Conservation (phyloP, 169 alveolate genomes). For the Plasmodium fragile region DNA sequence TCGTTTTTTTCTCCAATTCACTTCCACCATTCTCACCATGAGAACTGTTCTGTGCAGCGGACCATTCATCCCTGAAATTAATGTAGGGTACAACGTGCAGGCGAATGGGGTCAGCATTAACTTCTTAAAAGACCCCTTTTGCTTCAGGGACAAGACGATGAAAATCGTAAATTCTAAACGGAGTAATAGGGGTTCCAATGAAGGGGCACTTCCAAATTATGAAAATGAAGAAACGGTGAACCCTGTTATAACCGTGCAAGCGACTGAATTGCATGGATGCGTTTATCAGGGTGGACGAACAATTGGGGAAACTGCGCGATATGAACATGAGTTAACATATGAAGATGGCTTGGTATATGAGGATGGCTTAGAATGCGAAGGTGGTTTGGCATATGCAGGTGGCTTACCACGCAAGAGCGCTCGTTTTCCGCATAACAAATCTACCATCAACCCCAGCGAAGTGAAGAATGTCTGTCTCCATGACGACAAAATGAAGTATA, state of each 20-base stretch:
- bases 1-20: background rate
- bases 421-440: background rate
- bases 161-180: background rate
- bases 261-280: background rate
- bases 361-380: background rate
- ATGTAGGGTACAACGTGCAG: conserved; percentile 66
- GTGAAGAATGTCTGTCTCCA: background rate
- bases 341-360: background rate
- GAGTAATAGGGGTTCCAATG: conserved; percentile 3
- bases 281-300: background rate
- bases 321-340: background rate
- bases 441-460: background rate
- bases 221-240: conserved; percentile 19
- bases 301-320: background rate
- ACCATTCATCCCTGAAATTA: conserved; percentile 64
- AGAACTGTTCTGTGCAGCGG: conserved; percentile 30
- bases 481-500: conserved; percentile 29
- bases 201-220: background rate
- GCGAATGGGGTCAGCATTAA: conserved; percentile 55
- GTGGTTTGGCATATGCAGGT: background rate
- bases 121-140: conserved; percentile 65
- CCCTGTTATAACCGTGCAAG: background rate
- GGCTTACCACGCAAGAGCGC: background rate
- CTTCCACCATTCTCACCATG: conserved; percentile 15
- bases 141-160: conserved; percentile 43